Percentiles rank a stretch among this genome's conserved stretches.
These are phyloP conservation scores for Penicillium sp. DNA, from an alignment of 2,329 filamentous ascomycete genomes.

Conservation along the genomic window DNA sequence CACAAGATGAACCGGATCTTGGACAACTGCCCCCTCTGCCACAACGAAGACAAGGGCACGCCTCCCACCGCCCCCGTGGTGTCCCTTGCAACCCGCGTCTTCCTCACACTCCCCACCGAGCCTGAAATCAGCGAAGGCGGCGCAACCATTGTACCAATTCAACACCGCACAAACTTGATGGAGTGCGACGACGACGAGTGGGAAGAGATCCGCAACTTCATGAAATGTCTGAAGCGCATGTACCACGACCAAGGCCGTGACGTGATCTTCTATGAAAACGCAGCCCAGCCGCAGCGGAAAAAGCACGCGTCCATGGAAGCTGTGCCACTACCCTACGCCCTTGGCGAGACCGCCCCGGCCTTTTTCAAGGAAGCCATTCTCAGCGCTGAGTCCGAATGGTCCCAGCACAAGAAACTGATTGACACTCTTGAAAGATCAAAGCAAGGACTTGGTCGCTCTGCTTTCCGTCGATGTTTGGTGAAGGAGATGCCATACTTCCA, in stretches of 20 bases:
- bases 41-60: conserved; percentile 79
- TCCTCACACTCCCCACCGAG: conserved; percentile 83
- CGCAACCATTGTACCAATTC: conserved; percentile 83
- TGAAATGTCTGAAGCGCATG: conserved; percentile 92
- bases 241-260: conserved; percentile 92
- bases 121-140: conserved; percentile 83
- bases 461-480: conserved; percentile 79
- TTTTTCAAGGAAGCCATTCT: conserved; percentile 97
- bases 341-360: conserved; percentile 88
- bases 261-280: conserved; percentile 97
- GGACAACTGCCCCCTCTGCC: conserved; percentile 85
- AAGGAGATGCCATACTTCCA: conserved; percentile 99
- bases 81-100: conserved; percentile 81
- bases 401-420: conserved; percentile 91
- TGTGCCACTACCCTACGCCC: conserved; percentile 83
- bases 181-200: conserved; percentile 99
- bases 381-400: conserved; percentile 86
- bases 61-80: conserved; percentile 83
- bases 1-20: conserved; percentile 86
- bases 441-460: conserved; percentile 70
- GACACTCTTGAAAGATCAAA: conserved; percentile 68
- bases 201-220: conserved; percentile 98
- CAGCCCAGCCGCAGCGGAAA: conserved; percentile 74
- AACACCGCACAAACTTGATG: conserved; percentile 86
- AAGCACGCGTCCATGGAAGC: conserved; percentile 83